Evolutionary conservation across 352 stramenopile species (phyloP).

Genomic region (Blastocystis sp.): DNA sequence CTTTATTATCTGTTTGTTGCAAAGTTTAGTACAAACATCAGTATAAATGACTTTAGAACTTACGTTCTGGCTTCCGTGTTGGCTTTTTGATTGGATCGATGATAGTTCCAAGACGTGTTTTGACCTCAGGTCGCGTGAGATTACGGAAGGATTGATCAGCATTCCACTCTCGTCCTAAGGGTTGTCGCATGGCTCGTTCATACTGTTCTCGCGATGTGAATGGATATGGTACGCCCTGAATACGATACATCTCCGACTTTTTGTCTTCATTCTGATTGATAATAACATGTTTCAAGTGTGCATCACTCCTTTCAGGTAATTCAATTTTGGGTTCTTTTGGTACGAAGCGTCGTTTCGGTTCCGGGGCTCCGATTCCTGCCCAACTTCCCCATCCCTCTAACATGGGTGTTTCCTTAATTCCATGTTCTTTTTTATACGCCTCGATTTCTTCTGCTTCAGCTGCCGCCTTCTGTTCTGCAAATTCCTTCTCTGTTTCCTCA

Average conservation of each 20-base stretch:
- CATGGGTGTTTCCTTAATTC: constrained; percentile 76
- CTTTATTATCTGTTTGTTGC: constrained; percentile 2
- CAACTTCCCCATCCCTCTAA: constrained; percentile 84
- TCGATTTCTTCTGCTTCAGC: constrained; percentile 77
- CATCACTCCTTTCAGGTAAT: constrained; percentile 80
- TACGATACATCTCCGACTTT: constrained; percentile 64
- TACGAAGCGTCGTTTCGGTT: constrained; percentile 2
- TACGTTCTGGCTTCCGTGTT: neutral
- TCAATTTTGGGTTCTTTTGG: constrained; percentile 42
- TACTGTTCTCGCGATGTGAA: constrained; percentile 94
- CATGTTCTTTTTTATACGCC: constrained; percentile 30
- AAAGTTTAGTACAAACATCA: neutral
- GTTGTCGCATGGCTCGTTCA: constrained; percentile 90
- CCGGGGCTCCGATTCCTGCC: neutral
- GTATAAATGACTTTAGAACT: neutral
- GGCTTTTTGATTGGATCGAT: constrained; percentile 60
- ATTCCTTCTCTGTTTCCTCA: constrained; percentile 85
- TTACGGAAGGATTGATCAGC: constrained; percentile 66
- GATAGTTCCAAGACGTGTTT: constrained; percentile 22
- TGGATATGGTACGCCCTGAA: constrained; percentile 90
- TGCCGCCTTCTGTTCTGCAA: constrained; percentile 74
- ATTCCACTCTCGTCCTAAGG: constrained; percentile 79
- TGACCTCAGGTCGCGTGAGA: constrained; percentile 64
- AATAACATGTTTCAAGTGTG: constrained; percentile 77
- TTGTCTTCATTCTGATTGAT: constrained; percentile 74